phyloP scores from a whole-genome alignment of 345 rosid species.

The Noccaea bulbosa region DNA sequence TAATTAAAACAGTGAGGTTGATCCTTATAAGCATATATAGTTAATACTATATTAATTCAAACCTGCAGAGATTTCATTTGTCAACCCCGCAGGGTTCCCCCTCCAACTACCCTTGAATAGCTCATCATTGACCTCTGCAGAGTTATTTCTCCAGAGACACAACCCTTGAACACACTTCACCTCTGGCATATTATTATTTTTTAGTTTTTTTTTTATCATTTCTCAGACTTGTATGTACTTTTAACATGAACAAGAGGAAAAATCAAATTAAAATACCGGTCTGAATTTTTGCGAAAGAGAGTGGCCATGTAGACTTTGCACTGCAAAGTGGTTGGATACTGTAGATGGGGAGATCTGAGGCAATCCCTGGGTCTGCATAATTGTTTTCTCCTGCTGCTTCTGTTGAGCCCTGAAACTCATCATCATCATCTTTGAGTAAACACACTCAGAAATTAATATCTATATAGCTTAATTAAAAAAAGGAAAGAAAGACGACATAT shows the following conservation, averaged over 20 bases:
- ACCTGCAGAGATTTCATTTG: slow-evolving; percentile 83
- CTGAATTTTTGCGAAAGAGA: slow-evolving; percentile 23
- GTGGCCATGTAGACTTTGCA: slow-evolving; percentile 51
- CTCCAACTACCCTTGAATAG: slow-evolving; percentile 61
- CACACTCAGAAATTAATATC: neutral
- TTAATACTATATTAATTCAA: neutral
- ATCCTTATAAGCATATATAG: slow-evolving; percentile 1
- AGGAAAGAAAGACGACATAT: slow-evolving; percentile 23
- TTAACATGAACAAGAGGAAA: slow-evolving; percentile 2
- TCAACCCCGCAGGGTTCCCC: slow-evolving; percentile 60
- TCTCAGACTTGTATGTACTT: slow-evolving; percentile 5
- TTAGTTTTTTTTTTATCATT: neutral
- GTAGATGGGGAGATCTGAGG: slow-evolving; percentile 56
- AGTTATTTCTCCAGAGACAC: slow-evolving; percentile 66
- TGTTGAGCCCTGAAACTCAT: slow-evolving; percentile 67
- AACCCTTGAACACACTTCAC: slow-evolving; percentile 65
- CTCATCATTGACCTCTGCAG: slow-evolving; percentile 70
- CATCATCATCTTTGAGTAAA: slow-evolving; percentile 7
- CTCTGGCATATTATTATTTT: slow-evolving; percentile 40
- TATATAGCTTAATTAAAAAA: neutral
- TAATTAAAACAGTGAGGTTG: slow-evolving; percentile 9
- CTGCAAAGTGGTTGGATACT: slow-evolving; percentile 57
- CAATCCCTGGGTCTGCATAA: slow-evolving; percentile 62
- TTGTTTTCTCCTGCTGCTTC: slow-evolving; percentile 39
- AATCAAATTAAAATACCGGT: slow-evolving; percentile 18